phyloP scores from a whole-genome alignment of 805 yeast species.

The Tetrapisispora taiwanensis region DNA sequence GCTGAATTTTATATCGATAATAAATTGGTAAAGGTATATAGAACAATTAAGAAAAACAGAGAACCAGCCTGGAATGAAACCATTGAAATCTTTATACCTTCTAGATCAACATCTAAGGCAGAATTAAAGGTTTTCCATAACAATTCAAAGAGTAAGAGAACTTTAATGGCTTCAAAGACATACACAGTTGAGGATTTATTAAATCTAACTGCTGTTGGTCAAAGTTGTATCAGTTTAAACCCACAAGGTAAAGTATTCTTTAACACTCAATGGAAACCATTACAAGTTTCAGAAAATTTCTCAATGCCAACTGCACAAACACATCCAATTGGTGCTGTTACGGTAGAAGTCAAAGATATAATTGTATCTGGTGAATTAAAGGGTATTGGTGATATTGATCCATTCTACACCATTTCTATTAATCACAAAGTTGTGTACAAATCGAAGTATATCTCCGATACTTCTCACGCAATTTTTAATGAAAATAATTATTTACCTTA shows the following conservation, averaged over 20 bases:
- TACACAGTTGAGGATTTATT: slow-evolving; percentile 41
- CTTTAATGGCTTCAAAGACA: slow-evolving; percentile 41
- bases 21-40: slow-evolving; percentile 43
- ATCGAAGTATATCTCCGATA: slow-evolving; percentile 45
- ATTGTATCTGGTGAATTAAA: slow-evolving; percentile 43
- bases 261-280: slow-evolving; percentile 60
- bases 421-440: slow-evolving; percentile 49
- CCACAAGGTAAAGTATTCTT: slow-evolving; percentile 49
- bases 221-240: slow-evolving; percentile 40
- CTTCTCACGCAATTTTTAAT: slow-evolving; percentile 49
- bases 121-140: slow-evolving; percentile 49
- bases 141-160: slow-evolving; percentile 37
- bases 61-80: slow-evolving; percentile 65
- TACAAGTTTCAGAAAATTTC: slow-evolving; percentile 43
- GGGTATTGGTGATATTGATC: slow-evolving; percentile 65
- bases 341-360: slow-evolving; percentile 49
- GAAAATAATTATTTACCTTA: slow-evolving; percentile 53
- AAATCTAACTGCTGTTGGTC: slow-evolving; percentile 34
- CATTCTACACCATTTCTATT: slow-evolving; percentile 51
- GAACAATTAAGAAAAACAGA: slow-evolving; percentile 56
- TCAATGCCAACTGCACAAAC: slow-evolving; percentile 35
- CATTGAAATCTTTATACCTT: slow-evolving; percentile 50
- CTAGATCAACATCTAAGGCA: slow-evolving; percentile 47
- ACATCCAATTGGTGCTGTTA: slow-evolving; percentile 53
- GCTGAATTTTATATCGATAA: slow-evolving; percentile 57